These are phyloP conservation scores for Striga asiatica DNA, from an alignment of 257 asterid species.

Conservation along the genomic window DNA sequence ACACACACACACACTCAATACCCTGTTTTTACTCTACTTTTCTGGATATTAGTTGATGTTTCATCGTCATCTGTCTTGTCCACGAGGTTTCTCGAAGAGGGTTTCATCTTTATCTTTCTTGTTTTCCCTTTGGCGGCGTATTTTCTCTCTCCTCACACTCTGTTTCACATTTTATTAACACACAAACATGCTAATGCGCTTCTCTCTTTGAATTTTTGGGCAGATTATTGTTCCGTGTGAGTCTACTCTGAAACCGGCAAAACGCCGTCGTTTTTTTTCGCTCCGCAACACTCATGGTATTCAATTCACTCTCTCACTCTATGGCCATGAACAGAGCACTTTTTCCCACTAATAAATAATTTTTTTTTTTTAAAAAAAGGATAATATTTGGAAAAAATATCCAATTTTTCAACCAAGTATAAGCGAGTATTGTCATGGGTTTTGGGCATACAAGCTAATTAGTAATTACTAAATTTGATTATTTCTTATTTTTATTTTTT, in stretches of 20 bases:
- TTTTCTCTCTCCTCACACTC: background rate
- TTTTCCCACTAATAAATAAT: too few species aligned
- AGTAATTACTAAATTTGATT: background rate
- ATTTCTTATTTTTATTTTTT: background rate
- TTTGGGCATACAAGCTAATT: too few species aligned
- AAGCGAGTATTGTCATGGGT: background rate
- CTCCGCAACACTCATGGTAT: background rate
- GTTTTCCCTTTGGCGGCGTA: background rate
- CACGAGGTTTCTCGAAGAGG: constrained; percentile 2
- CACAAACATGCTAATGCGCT: constrained; percentile 10
- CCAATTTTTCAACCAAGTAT: too few species aligned
- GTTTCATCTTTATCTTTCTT: background rate
- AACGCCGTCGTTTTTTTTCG: background rate
- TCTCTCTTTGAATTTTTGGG: background rate
- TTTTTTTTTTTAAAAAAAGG: background rate
- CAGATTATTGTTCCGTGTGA: background rate
- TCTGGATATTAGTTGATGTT: background rate
- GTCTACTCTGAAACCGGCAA: background rate
- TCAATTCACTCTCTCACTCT: background rate
- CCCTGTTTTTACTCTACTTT: too few species aligned
- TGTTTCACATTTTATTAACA: background rate
- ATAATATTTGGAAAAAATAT: background rate
- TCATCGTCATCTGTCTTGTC: background rate
- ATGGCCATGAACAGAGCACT: background rate
- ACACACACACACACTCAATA: constrained; percentile 10